Evolutionary conservation across 2,329 filamentous ascomycete species (phyloP), one percentile per base, ranked within the genome.

Genomic region (Dothistroma pini): DNA sequence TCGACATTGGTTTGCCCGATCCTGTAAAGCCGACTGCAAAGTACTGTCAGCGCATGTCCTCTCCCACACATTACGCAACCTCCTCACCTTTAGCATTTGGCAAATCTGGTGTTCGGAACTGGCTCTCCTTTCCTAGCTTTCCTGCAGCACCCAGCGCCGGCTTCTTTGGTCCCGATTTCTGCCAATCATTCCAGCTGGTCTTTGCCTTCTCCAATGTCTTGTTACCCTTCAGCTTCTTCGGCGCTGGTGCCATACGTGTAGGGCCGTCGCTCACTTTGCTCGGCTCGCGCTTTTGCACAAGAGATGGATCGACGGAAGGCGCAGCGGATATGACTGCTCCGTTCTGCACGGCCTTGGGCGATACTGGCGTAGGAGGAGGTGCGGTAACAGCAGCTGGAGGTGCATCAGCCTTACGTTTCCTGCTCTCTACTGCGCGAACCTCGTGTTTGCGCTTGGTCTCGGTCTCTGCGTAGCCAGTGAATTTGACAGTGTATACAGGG

Each of bases 111-210:
- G 93, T 97, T 52, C 71, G 63, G 51, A 74, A 74, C 62, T 68
- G 66, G 53, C 70, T 72, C 34, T 73, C 70, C 61, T 72, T 70
- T 57, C 61, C 59, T 38, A 68, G 47, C 56, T 67, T 70, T 50
- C 68, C 68, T n/a, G 63, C 54, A 9, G 57, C 64, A 21, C 63
- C 63, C 4, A 62, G 22, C 2, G 60, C 66, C 10, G 68, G 56
- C 63, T 73, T 73, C 66, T 73, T 74, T 31, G 72, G 74, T 12
- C 81, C 80, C 75, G 96, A 96, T 71, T 83, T 82, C 66, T 87
- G 89, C 76, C 96, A 99, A 66, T 96, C 90, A 74, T 97, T 89
- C 95, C 95, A 99, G 74, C 95, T 96, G 72, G 80, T 90, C 81
- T 96, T 96, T 72, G 89, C 89, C 65, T 87, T 90, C 79, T 97